These are phyloP conservation scores for Cavenderia fasciculata DNA, from an alignment of 78 protist genomes.

Conservation along the genomic window DNA sequence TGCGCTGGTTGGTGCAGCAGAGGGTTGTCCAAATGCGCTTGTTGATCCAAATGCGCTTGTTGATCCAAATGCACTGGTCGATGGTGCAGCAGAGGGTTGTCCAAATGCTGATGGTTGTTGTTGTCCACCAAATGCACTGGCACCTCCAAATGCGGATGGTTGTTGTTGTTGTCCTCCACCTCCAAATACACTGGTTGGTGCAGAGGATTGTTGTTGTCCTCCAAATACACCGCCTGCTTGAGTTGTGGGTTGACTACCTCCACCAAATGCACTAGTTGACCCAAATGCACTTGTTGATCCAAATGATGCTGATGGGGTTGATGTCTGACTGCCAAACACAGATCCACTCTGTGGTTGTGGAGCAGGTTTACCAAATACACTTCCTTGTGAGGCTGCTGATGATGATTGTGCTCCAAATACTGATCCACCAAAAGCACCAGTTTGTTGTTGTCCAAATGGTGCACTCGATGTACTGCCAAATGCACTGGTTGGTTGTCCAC, in stretches of 20 bases:
- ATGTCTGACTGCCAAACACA: not conserved
- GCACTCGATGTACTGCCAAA: not conserved
- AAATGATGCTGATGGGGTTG: not conserved
- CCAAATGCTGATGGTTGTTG: not conserved
- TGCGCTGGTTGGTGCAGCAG: not conserved
- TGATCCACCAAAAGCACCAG: not conserved
- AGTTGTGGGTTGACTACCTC: not conserved
- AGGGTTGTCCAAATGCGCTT: not conserved
- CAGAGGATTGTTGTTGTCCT: not conserved
- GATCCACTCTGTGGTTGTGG: not conserved
- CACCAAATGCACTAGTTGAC: not conserved
- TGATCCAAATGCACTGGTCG: not conserved
- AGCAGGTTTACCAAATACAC: not conserved
- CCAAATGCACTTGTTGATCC: not conserved
- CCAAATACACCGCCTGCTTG: not conserved
- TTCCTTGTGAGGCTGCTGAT: not conserved
- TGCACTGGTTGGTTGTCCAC: not conserved
- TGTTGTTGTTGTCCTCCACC: not conserved
- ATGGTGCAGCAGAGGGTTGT: not conserved
- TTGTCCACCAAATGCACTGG: not conserved
- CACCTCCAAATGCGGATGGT: not conserved
- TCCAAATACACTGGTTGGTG: too few species aligned
- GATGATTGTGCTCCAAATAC: not conserved
- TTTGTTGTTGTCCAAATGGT: not conserved
- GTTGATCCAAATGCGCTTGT: not conserved